Evolutionary conservation across 2,329 filamentous ascomycete genomes (phyloP), one percentile per base, ranked within the genome.

Genomic region (Fusarium drepaniforme): DNA sequence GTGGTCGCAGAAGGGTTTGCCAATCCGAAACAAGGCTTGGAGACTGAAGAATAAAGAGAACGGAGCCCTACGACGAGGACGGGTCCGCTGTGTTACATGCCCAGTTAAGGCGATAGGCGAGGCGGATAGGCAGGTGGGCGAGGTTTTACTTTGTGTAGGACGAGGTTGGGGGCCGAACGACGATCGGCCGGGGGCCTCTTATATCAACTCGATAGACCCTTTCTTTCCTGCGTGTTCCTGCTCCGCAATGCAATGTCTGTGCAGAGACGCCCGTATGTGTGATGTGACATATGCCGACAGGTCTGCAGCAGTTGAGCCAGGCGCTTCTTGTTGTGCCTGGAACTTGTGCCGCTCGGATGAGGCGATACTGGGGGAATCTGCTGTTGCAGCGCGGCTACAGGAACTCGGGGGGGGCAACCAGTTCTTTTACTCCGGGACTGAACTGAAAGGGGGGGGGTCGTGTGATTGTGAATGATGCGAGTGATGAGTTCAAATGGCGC

Each of bases 401-500:
- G 65, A 67, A 16, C 57, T 56, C 35, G 61, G 23, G 35, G 35
- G 28, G 46, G 57, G 35, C 18, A 33, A 56, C 18, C 13, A 35
- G 21, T n/a, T 33, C 44, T 53, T 53, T 53, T 51, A 30, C 18
- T 49, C 23, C 44, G 2, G 42, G 38, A 60, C 11, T 30, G 16
- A n/a, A 28, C 15, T 18, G 25, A 35, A 37, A 66, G 21, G 15
- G 21, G 11, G 28, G 40, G 18, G 33, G 61, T 67, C 59, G 59
- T 30, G 66, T 64, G 66, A 67, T 58, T 56, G 42, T 60, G 62
- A 57, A 59, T 67, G 71, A 74, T 74, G 72, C 23, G 63, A 71
- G 71, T 75, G 63, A 74, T 68, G 44, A 74, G 72, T 58, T 71
- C 67, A 7, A 69, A 74, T 74, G 71, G 71, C 64, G 71, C 35